These are phyloP conservation scores for Podospora appendiculata DNA, from an alignment of 495 filamentous ascomycete genomes.

Conservation along the genomic window DNA sequence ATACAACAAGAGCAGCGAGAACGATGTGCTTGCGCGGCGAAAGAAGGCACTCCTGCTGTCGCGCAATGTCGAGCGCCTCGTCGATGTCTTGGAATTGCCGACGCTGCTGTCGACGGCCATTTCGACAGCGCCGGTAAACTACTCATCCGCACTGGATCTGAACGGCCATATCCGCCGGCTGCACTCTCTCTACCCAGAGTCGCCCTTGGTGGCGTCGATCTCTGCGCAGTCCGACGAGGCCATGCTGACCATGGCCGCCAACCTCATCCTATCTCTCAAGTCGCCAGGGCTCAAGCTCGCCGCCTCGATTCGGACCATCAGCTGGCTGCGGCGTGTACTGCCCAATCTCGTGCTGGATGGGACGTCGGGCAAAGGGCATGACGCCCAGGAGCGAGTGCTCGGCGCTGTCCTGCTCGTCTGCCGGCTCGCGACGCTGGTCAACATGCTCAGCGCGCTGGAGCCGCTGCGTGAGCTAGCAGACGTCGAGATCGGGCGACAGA, in stretches of 20 bases:
- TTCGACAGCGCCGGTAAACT: slow-evolving; percentile 49
- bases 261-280: slow-evolving; percentile 72
- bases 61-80: slow-evolving; percentile 79
- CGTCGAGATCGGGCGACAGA: slow-evolving; percentile 58
- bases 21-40: slow-evolving; percentile 60
- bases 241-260: slow-evolving; percentile 82
- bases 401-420: slow-evolving; percentile 85
- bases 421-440: slow-evolving; percentile 68
- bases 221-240: slow-evolving; percentile 72
- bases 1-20: slow-evolving; percentile 69
- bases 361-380: slow-evolving; percentile 34
- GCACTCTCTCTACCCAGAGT: slow-evolving; percentile 73
- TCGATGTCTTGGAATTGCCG: slow-evolving; percentile 88
- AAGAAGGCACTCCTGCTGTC: slow-evolving; percentile 80
- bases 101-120: slow-evolving; percentile 65
- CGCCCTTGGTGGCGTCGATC: slow-evolving; percentile 64
- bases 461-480: slow-evolving; percentile 85
- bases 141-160: slow-evolving; percentile 84
- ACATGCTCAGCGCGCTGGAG: slow-evolving; percentile 75
- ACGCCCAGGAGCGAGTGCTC: slow-evolving; percentile 52
- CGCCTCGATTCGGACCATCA: slow-evolving; percentile 82
- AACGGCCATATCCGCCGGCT: slow-evolving; percentile 90
- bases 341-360: slow-evolving; percentile 58
- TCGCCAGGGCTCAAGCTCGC: slow-evolving; percentile 77
- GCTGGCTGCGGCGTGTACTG: slow-evolving; percentile 81